phyloP scores from a whole-genome alignment of 345 rosid species.

The Raphanus raphanistrum region DNA sequence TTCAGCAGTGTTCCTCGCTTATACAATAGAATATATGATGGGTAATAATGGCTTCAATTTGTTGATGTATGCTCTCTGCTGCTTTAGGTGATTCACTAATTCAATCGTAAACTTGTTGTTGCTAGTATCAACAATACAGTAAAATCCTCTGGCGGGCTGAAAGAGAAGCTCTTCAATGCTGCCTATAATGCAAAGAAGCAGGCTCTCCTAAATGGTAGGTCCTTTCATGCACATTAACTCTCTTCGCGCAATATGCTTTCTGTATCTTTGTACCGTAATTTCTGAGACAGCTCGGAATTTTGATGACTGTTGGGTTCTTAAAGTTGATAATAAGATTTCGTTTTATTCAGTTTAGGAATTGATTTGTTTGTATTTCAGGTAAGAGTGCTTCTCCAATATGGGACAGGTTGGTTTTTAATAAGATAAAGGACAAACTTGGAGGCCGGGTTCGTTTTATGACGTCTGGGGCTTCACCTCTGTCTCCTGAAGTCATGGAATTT shows the following conservation, averaged over 20 bases:
- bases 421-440: conserved; percentile 85
- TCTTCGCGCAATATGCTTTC: not conserved
- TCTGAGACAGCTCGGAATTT: not conserved
- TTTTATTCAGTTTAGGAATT: not conserved
- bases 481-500: conserved; percentile 95
- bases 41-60: conserved; percentile 51
- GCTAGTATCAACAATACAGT: conserved; percentile 83
- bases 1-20: conserved; percentile 97
- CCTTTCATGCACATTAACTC: conserved; percentile 1
- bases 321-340: conserved; percentile 3
- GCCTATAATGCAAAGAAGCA: conserved; percentile 97
- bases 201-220: conserved; percentile 79
- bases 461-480: conserved; percentile 97
- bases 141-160: conserved; percentile 74
- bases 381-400: conserved; percentile 93
- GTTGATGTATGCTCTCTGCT: conserved; percentile 25
- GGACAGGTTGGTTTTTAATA: conserved; percentile 97
- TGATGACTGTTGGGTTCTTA: not conserved
- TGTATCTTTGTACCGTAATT: conserved; percentile 5
- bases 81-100: conserved; percentile 4
- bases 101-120: conserved; percentile 30
- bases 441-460: conserved; percentile 80
- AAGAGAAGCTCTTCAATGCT: conserved; percentile 81
- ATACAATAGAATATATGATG: conserved; percentile 85
- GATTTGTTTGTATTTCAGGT: conserved; percentile 48